These are phyloP conservation scores for Starmerella sp. DNA, from an alignment of 805 yeast genomes.

Conservation along the genomic window DNA sequence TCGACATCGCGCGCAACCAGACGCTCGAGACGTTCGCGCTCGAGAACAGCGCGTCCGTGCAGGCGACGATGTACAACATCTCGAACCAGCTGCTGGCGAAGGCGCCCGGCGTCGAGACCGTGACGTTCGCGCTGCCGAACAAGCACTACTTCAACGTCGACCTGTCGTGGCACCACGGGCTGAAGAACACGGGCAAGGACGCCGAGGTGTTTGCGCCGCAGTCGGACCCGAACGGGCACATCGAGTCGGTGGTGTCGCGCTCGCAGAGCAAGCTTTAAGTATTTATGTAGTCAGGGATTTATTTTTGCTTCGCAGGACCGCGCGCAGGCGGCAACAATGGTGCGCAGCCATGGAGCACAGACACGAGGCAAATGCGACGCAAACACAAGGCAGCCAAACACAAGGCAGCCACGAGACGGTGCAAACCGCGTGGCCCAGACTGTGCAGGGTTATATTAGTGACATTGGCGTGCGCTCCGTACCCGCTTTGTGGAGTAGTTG, in stretches of 20 bases:
- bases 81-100: conserved; percentile 52
- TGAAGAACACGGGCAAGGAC: conserved; percentile 47
- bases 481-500: too few species aligned
- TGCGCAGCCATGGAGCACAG: too few species aligned
- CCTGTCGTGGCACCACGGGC: conserved; percentile 69
- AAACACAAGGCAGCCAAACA: too few species aligned
- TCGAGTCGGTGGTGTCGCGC: conserved; percentile 76
- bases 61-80: conserved; percentile 95
- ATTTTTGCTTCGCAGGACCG: too few species aligned
- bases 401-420: too few species aligned
- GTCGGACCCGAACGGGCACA: conserved; percentile 87
- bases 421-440: too few species aligned
- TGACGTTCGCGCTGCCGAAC: conserved; percentile 73
- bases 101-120: conserved; percentile 49
- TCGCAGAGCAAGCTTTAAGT: conserved; percentile 43
- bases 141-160: conserved; percentile 81
- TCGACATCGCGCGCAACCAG: conserved; percentile 48
- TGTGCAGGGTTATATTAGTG: too few species aligned
- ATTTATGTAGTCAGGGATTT: too few species aligned
- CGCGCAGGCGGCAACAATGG: too few species aligned
- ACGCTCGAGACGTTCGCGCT: conserved; percentile 70
- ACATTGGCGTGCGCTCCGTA: too few species aligned
- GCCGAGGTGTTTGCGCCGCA: conserved; percentile 76
- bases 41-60: conserved; percentile 88
- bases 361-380: too few species aligned